Evolutionary conservation across 805 yeast species (phyloP).

Genomic region (Suhomyces sp.): DNA sequence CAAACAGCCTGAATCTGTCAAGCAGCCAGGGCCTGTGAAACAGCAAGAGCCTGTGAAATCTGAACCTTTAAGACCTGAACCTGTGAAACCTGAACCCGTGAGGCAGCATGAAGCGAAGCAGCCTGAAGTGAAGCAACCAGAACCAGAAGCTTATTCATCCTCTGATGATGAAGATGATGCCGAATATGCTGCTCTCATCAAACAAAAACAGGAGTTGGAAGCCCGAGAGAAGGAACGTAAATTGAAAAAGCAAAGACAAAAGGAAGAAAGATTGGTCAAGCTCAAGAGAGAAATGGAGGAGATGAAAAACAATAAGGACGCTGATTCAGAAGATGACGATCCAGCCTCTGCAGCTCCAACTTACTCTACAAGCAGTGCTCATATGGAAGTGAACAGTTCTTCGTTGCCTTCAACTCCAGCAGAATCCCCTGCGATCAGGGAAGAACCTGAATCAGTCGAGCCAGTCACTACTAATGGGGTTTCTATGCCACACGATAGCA

Average conservation of each 20-base stretch:
- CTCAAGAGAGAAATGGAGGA: conserved; percentile 60
- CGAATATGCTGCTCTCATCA: conserved; percentile 48
- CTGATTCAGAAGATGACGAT: conserved; percentile 33
- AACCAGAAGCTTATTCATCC: conserved; percentile 11
- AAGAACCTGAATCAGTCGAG: conserved; percentile 6
- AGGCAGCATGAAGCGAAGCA: too few species aligned
- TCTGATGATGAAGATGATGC: conserved; percentile 43
- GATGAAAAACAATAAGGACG: conserved; percentile 34
- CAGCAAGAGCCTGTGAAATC: not conserved
- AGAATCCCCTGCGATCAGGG: conserved; percentile 3
- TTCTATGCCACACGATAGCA: conserved; percentile 34
- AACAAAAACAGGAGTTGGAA: conserved; percentile 45
- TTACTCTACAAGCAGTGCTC: conserved; percentile 14
- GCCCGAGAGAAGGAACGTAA: conserved; percentile 41
- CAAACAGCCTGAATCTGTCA: not conserved
- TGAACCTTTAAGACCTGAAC: not conserved
- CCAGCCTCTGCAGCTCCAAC: conserved; percentile 21
- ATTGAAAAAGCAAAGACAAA: conserved; percentile 52
- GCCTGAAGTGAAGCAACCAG: conserved; percentile 1
- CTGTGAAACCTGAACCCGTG: not conserved
- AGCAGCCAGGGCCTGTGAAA: conserved; percentile 1
- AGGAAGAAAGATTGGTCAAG: conserved; percentile 57
- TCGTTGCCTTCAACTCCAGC: conserved; percentile 5
- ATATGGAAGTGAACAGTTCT: conserved; percentile 6
- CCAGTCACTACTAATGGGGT: conserved; percentile 7